phyloP scores from a whole-genome alignment of 148 eudicot species.

The Agrostemma githago region DNA sequence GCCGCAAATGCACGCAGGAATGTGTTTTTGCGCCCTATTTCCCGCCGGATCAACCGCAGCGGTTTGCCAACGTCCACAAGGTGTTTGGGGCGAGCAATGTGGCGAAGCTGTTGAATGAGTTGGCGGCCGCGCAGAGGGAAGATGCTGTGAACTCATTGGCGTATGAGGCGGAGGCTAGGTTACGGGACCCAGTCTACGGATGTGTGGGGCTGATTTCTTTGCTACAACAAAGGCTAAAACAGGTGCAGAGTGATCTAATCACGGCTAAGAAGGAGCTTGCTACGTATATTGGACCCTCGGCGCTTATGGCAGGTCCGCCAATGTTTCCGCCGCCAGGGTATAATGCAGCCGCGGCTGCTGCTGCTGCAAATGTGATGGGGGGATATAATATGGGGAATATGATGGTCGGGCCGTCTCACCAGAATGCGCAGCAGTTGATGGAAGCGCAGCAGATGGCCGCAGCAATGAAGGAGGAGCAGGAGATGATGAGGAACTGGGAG shows the following conservation, averaged over 20 bases:
- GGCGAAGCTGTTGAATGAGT: constrained; percentile 63
- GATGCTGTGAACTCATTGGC: constrained; percentile 79
- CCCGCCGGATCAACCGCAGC: constrained; percentile 77
- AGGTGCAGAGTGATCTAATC: constrained; percentile 40
- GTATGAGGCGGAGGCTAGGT: constrained; percentile 69
- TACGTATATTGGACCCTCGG: constrained; percentile 50
- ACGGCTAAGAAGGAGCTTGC: constrained; percentile 61
- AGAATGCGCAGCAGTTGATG: constrained; percentile 25
- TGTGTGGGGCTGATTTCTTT: constrained; percentile 72
- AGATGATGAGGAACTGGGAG: constrained; percentile 45
- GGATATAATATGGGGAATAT: constrained; percentile 32
- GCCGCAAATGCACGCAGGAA: constrained; percentile 79
- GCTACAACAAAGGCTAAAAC: constrained; percentile 61
- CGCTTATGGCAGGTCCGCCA: constrained; percentile 33
- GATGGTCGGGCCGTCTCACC: constrained; percentile 28
- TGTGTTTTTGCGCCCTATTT: constrained; percentile 88
- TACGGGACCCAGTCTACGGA: constrained; percentile 74
- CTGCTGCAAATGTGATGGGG: constrained; percentile 16
- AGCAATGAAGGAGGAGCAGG: constrained; percentile 49
- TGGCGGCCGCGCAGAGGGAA: constrained; percentile 44
- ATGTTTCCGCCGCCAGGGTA: constrained; percentile 33
- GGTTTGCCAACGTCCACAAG: constrained; percentile 69
- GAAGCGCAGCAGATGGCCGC: constrained; percentile 54
- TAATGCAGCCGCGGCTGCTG: constrained; percentile 20
- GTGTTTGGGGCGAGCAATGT: constrained; percentile 88